Evolutionary conservation across 164 flowering plant genomes (phyloP), one percentile per base, ranked within the genome.

Genomic region (Liriodendron chinense): DNA sequence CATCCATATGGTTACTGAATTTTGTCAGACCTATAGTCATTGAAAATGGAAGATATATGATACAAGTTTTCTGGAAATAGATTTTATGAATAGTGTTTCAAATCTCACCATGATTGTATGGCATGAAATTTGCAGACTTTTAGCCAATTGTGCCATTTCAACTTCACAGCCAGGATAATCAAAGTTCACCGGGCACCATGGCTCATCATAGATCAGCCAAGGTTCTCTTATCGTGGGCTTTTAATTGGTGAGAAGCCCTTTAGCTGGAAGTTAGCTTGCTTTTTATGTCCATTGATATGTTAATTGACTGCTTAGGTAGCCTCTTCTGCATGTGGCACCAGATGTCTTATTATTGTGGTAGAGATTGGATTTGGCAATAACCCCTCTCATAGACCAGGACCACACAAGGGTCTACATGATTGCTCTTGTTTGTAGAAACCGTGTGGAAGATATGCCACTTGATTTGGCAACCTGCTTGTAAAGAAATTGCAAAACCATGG

Each of bases 141-240:
- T 82, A 91, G 96, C 81, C 98, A 94, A 80, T 50, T 92, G 53
- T 88, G 96, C 80, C 73, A 78, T 69, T 91, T 87, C 82, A 89
- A 89, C 82, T 74, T 85, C 72, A 80, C 23, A 65, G 80, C 86
- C 61, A 85, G 88, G 75, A 80, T 74, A 16, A 79, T 94, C 70
- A 87, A 87, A 84, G 82, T 94, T 78, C 82, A 59, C 62, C 82
- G 57, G 74, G 88, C 77, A 13, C 98, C 98, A 64, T 90, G 94
- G 93, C 82, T 68, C 69, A 85, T 94, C 48, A 56, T 53, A 74
- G 98, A 94, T 80, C 75, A 79, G 75, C 97, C 98, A 78, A 88
- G 98, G 74, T 94, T 94, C 83, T 79, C 89, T 24, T 91, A 81
- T 71, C 86, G 97, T 21, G 98, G 97, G 65, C 93, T 94, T 71